Conservation (phyloP, 192 early-diverging fungal genomes). For the Rhizophagus clarus region DNA sequence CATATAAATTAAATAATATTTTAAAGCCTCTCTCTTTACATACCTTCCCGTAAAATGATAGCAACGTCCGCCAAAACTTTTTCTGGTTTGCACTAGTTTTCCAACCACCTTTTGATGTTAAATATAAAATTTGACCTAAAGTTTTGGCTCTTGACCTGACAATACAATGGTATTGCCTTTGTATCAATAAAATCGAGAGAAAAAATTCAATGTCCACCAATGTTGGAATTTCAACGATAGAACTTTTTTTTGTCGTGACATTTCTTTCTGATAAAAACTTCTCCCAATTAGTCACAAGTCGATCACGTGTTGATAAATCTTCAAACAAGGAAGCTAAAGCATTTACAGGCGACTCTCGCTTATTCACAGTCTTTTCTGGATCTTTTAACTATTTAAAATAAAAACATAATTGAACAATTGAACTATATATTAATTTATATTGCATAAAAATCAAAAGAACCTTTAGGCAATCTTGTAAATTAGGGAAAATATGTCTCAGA, state of each 20-base stretch:
- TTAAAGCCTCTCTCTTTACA: background rate
- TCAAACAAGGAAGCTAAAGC: background rate
- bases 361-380: background rate
- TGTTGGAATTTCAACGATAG: background rate
- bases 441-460: background rate
- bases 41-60: slow-evolving; percentile 10
- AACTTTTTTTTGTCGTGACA: background rate
- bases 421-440: background rate
- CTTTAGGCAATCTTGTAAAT: background rate
- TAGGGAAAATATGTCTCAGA: slow-evolving; percentile 1
- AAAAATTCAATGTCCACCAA: slow-evolving; percentile 23
- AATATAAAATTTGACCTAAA: slow-evolving; percentile 14
- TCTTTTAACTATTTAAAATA: background rate
- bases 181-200: slow-evolving; percentile 9
- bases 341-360: background rate
- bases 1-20: background rate
- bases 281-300: background rate
- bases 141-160: background rate
- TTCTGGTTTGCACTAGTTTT: background rate
- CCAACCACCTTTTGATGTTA: background rate
- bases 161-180: slow-evolving; percentile 14
- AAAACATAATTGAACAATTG: background rate
- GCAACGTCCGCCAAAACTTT: slow-evolving; percentile 16
- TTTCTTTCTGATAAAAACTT: background rate
- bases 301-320: background rate